Evolutionary conservation across 108 stramenopile genomes (phyloP), one percentile per base, ranked within the genome.

Genomic region (Ochromonas danica): DNA sequence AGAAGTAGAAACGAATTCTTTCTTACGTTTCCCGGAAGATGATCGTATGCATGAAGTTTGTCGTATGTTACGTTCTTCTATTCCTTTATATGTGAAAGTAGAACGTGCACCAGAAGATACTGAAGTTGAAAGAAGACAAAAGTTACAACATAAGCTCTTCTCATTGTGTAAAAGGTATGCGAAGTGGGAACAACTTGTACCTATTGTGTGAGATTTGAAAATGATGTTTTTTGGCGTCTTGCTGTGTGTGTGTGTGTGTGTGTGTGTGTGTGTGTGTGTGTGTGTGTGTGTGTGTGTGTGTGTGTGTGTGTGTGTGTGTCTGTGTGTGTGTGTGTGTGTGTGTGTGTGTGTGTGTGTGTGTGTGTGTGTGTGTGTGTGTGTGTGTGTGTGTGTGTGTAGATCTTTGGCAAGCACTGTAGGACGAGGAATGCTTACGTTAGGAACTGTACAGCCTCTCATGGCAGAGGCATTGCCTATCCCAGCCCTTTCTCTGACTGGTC

Each of bases 391-490:
- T 36, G 91, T 91, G 78, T 87, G 91, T 30, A 88, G 98, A 43
- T 84, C 90, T 25, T 87, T 97, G 41, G 93, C 98, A 1, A 78
- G 92, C 3, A 91, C 94, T 1, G 70, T 95, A 6, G 98, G 96
- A 0, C 87, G 98, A 43, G 98, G 95, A 42, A 99, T 99, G 96
- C 61, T 97, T 57, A 96, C 96, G 6, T 85, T 99, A 61, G 93
- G 93, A n/a, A 92, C 93, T 42, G 84, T 93, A n/a, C 77, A 88
- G 14, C 41, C 80, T 31, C 67, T 86, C n/a, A 80, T 92, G 22
- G 91, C 93, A 31, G 95, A 97, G 70, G 90, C 91, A 2, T 83
- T 97, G 31, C 87, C 93, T 38, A 84, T 97, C 1, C 96, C 96
- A 0, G 89, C 89, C 57, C 81, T 99, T 25, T 93, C 91, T 40